Evolutionary conservation across 805 yeast genomes (phyloP).

Genomic region (Torulaspora maleeae): DNA sequence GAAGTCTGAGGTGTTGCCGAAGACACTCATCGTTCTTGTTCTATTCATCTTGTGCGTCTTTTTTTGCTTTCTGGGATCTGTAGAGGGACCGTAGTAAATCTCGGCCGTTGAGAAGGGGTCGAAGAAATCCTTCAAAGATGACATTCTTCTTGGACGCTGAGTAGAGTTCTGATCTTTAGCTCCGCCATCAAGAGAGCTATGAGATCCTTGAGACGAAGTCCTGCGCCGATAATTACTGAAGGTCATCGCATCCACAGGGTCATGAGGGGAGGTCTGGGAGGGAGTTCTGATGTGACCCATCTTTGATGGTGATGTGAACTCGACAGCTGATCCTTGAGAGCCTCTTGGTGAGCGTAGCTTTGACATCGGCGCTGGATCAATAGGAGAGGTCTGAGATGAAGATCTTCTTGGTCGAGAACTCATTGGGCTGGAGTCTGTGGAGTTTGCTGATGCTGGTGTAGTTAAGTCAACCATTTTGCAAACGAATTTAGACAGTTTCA

Average conservation of each 20-base stretch:
- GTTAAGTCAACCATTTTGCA: conserved; percentile 5
- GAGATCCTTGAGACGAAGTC: conserved; percentile 6
- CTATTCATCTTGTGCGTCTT: conserved; percentile 39
- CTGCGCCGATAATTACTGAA: conserved; percentile 4
- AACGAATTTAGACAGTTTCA: neutral
- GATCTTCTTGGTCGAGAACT: conserved; percentile 6
- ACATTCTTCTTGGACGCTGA: conserved; percentile 30
- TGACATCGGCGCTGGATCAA: conserved; percentile 2
- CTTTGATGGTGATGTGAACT: neutral
- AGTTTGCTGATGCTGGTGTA: conserved; percentile 1
- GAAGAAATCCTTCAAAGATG: conserved; percentile 45
- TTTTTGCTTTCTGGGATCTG: conserved; percentile 48
- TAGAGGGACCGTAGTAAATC: conserved; percentile 60
- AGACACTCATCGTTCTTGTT: conserved; percentile 54
- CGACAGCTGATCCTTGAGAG: conserved; percentile 6
- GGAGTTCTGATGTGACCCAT: conserved; percentile 1
- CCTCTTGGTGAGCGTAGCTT: conserved; percentile 4
- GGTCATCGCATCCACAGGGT: neutral
- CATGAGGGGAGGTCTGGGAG: conserved; percentile 6
- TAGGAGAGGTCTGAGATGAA: conserved; percentile 7
- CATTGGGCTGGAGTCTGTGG: conserved; percentile 1
- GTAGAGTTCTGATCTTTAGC: neutral
- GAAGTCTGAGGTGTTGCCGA: conserved; percentile 31
- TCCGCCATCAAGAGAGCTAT: conserved; percentile 3
- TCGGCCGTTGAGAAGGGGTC: conserved; percentile 71